phyloP scores from a whole-genome alignment of 345 rosid species.

The Lagerstroemia speciosa region DNA sequence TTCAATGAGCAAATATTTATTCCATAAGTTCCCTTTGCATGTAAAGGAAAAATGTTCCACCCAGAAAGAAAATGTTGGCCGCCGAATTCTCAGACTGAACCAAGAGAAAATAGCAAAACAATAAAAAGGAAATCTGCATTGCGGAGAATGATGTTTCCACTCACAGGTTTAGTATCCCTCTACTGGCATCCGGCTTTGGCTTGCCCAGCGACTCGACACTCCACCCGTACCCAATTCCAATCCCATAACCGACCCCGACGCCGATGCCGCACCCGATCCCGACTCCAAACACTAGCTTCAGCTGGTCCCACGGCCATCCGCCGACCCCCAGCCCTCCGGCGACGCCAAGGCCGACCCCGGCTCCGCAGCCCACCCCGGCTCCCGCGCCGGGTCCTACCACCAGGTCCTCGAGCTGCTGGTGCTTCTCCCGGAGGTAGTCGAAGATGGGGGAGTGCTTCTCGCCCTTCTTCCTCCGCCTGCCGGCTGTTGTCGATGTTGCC shows the following conservation, averaged over 20 bases:
- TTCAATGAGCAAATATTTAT: too few relatives aligned
- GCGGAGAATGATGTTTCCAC: background rate
- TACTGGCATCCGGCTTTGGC: constrained; percentile 9
- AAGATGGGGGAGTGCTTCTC: constrained; percentile 22
- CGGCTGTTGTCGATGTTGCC: constrained; percentile 16
- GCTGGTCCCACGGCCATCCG: constrained; percentile 24
- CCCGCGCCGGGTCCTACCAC: constrained; percentile 36
- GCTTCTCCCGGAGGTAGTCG: constrained; percentile 26
- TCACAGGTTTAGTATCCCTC: constrained; percentile 10
- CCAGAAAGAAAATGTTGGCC: too few relatives aligned
- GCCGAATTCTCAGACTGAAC: background rate
- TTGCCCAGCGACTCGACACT: constrained; percentile 15
- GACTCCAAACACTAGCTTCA: constrained; percentile 25
- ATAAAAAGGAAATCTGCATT: background rate
- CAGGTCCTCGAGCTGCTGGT: constrained; percentile 20
- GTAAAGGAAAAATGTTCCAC: too few relatives aligned
- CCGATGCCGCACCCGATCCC: constrained; percentile 48
- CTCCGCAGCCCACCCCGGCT: constrained; percentile 39
- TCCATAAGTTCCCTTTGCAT: too few relatives aligned
- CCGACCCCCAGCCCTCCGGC: constrained; percentile 38
- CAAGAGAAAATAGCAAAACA: background rate
- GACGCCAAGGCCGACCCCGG: constrained; percentile 32
- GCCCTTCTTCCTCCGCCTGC: constrained; percentile 8
- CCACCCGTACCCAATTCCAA: constrained; percentile 33
- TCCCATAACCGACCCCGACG: constrained; percentile 35